Percentiles rank a stretch among this genome's conserved stretches.
Conservation (phyloP, 805 yeast genomes). For the Candida hungchunana region DNA sequence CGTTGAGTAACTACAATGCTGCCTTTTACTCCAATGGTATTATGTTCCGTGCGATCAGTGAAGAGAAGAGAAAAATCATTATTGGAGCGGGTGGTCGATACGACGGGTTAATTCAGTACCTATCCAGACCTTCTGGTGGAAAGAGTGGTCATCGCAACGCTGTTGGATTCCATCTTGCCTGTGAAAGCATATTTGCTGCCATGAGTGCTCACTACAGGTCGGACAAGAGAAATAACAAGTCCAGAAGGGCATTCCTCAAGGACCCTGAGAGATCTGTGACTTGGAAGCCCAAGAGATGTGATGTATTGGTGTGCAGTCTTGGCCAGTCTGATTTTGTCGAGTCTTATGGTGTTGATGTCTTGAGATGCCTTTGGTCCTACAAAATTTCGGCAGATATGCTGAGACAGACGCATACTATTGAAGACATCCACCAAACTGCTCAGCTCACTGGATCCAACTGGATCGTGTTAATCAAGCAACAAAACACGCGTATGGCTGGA, state of each 20-base stretch:
- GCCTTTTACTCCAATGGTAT: slow-evolving; percentile 75
- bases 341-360: slow-evolving; percentile 58
- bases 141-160: slow-evolving; percentile 45
- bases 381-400: slow-evolving; percentile 74
- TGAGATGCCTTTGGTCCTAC: slow-evolving; percentile 67
- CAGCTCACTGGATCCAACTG: slow-evolving; percentile 67
- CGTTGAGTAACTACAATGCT: slow-evolving; percentile 79
- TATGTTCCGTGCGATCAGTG: slow-evolving; percentile 83
- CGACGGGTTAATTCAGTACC: slow-evolving; percentile 63
- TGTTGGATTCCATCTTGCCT: slow-evolving; percentile 84
- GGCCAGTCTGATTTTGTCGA: slow-evolving; percentile 47
- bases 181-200: slow-evolving; percentile 56
- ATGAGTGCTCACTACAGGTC: slow-evolving; percentile 43
- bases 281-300: slow-evolving; percentile 66
- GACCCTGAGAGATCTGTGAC: slow-evolving; percentile 33
- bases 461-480: slow-evolving; percentile 75
- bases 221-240: too few relatives aligned
- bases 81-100: slow-evolving; percentile 95
- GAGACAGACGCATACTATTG: slow-evolving; percentile 44
- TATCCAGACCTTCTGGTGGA: slow-evolving; percentile 52
- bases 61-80: slow-evolving; percentile 43
- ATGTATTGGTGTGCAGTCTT: slow-evolving; percentile 73
- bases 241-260: slow-evolving; percentile 32
- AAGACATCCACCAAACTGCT: slow-evolving; percentile 64
- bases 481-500: slow-evolving; percentile 28